These are phyloP conservation scores for Raphanus hybrid DNA, from an alignment of 441 rosid genomes.

Conservation along the genomic window DNA sequence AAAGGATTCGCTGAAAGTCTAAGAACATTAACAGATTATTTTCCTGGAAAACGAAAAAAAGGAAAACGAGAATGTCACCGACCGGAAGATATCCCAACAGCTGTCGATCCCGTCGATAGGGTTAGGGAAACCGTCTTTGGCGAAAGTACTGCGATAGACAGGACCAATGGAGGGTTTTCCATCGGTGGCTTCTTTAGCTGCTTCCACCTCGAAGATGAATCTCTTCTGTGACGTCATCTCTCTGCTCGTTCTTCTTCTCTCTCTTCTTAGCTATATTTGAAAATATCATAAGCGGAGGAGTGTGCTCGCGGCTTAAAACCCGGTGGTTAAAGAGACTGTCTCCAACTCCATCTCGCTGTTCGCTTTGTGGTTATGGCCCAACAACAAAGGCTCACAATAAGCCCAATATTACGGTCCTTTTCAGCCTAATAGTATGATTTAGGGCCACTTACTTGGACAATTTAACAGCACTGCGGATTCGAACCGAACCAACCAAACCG, in stretches of 20 bases:
- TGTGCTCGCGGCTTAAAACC: constrained; percentile 15
- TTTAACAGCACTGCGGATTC: neutral
- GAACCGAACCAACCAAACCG: neutral
- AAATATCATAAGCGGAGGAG: neutral
- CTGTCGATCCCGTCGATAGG: constrained; percentile 71
- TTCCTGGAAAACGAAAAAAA: neutral
- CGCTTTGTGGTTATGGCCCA: neutral
- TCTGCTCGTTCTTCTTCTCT: neutral
- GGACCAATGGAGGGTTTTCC: constrained; percentile 82
- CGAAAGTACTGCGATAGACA: constrained; percentile 77
- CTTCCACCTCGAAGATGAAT: constrained; percentile 72
- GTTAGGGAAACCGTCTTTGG: constrained; percentile 75
- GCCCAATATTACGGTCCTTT: neutral
- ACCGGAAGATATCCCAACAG: constrained; percentile 86
- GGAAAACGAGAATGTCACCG: constrained; percentile 48
- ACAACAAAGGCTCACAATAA: neutral
- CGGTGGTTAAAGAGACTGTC: constrained; percentile 20
- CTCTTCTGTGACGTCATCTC: constrained; percentile 46
- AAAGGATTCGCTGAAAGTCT: neutral
- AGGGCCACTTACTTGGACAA: neutral
- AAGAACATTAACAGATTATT: neutral
- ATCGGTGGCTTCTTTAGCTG: constrained; percentile 58
- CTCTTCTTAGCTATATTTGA: constrained; percentile 24
- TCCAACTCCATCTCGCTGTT: neutral
- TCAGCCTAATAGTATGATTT: neutral